Base-by-base conservation (phyloP, 805 yeast genomes). In the Candida coleopterorum region DNA sequence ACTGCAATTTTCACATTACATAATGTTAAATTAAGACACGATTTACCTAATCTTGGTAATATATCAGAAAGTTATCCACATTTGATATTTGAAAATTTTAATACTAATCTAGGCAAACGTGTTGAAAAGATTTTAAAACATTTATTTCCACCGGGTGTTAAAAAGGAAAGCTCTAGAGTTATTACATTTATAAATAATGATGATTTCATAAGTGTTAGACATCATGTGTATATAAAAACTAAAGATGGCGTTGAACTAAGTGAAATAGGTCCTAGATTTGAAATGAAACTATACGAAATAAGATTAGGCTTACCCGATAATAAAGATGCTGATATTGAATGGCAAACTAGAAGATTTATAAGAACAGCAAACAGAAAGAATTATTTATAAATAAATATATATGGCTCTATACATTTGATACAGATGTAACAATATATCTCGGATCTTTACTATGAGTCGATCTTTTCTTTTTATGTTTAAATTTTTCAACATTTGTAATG, bases 221-320 rank as follows among this genome's bases (percentile, higher is more conserved):
- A 93, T 54, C 99, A 93, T 56, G 83, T 93, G 1, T 93, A 85
- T 56, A 96, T 88, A 4, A 81, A 78, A 55, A 87, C 96, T 0
- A 81, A 82, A 48, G 96, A 88, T 44, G 74, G 79, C 24, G 96
- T 88, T 2, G 97, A 93, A 57, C 62, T 93, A 39, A 89, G 96
- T 40, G 99, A 93, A 58, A 84, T 93, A 25, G 99, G 99, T 0
- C 99, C 99, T n/a, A 71, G 99, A 44, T 93, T 93, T 51, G 98
- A 93, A 62, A 89, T 93, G 97, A 77, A 88, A 56, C 65, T 93
- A 46, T 93, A 79, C 57, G 97, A 90, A 59, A 65, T 93, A 46
- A 75, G 81, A 52, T 70, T 93, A 47, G 97, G 99, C 3, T 86
- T 96, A 29, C 61, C 90, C 44, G 98, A 93, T 49, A 88, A 90